phyloP scores from a whole-genome alignment of 2,329 filamentous ascomycete genomes.

The Colletotrichum horii region DNA sequence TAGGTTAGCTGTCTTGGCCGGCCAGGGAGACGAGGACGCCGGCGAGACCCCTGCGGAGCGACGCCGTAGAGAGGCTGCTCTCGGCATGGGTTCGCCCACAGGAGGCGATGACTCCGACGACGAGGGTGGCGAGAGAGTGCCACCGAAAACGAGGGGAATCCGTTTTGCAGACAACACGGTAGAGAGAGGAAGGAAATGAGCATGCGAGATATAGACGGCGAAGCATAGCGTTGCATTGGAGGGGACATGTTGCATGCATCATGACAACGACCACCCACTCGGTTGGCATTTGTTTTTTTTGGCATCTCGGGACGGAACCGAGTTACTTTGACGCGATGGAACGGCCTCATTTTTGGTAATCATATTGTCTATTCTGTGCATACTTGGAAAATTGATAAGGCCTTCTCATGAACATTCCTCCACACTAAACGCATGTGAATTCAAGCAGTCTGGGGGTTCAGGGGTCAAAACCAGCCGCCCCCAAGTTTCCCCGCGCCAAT shows the following conservation, averaged over 20 bases:
- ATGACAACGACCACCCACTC: constrained; percentile 5
- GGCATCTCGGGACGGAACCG: background rate
- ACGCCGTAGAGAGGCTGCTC: constrained; percentile 73
- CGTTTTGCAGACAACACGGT: constrained; percentile 60
- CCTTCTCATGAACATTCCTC: background rate
- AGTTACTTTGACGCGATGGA: background rate
- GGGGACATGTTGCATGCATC: constrained; percentile 7
- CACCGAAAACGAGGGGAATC: constrained; percentile 59
- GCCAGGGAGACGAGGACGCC: constrained; percentile 48
- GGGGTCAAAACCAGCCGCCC: accelerated
- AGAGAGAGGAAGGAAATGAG: constrained; percentile 22
- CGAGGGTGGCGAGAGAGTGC: constrained; percentile 60
- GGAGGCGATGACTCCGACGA: constrained; percentile 61
- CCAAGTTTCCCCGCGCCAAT: background rate
- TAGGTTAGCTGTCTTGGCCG: constrained; percentile 60
- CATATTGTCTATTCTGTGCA: constrained; percentile 14
- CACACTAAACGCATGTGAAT: background rate
- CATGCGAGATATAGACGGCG: background rate
- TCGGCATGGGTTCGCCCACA: constrained; percentile 56
- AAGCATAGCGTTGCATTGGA: constrained; percentile 18
- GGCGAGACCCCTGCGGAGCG: constrained; percentile 78
- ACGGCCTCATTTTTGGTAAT: constrained; percentile 19
- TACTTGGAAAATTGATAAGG: background rate
- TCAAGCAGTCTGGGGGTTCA: background rate
- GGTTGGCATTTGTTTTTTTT: background rate